Percentiles rank a stretch among this genome's conserved stretches.
Conservation (phyloP, 768 basidiomycete species). For the Artomyces pyxidatus region DNA sequence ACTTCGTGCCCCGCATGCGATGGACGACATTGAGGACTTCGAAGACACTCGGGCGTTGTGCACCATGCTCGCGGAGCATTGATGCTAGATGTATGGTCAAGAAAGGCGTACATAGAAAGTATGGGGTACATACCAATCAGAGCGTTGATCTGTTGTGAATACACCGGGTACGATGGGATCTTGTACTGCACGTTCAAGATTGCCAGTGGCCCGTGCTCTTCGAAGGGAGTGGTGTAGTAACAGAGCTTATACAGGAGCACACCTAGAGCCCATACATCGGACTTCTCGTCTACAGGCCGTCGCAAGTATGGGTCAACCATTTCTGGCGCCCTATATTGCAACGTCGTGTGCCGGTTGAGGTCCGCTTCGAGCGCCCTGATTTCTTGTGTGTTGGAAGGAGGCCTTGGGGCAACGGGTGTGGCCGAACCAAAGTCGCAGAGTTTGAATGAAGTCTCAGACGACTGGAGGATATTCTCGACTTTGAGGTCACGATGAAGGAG, state of each 20-base stretch:
- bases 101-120: constrained; percentile 11
- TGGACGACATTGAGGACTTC: constrained; percentile 82
- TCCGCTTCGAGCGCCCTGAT: constrained; percentile 84
- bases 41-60: constrained; percentile 80
- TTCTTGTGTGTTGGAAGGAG: constrained; percentile 76
- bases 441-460: constrained; percentile 79
- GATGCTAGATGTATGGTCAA: constrained; percentile 42
- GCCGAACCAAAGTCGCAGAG: constrained; percentile 98
- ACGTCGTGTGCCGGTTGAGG: constrained; percentile 88
- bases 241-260: constrained; percentile 97
- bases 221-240: constrained; percentile 99
- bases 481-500: constrained; percentile 96
- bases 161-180: constrained; percentile 81
- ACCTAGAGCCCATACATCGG: constrained; percentile 96
- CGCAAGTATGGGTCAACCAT: constrained; percentile 90
- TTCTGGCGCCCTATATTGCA: constrained; percentile 98
- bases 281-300: constrained; percentile 85
- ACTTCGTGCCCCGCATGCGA: constrained; percentile 78
- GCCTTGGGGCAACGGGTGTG: constrained; percentile 55
- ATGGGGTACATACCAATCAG: constrained; percentile 59
- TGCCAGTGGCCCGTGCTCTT: constrained; percentile 93
- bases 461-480: constrained; percentile 96
- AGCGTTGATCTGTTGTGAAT: constrained; percentile 74
- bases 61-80: constrained; percentile 89
- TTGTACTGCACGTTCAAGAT: constrained; percentile 96